Percentiles rank a stretch among this genome's conserved stretches.
Conservation (phyloP, 2,329 filamentous ascomycete species). For the Venturiaceae sp. region DNA sequence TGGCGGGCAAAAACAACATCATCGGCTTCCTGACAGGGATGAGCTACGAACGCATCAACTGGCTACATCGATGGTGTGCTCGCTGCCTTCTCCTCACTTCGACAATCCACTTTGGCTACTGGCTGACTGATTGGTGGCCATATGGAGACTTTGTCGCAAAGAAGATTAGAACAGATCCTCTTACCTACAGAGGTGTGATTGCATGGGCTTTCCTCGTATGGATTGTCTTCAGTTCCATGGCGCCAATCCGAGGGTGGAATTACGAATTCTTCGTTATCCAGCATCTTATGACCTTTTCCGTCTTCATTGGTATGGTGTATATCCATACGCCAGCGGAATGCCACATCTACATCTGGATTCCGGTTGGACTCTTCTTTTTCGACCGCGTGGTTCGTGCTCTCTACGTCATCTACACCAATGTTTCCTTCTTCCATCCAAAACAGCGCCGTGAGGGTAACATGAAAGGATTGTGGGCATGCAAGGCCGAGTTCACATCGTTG, state of each 20-base stretch:
- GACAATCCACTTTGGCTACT: slow-evolving; percentile 61
- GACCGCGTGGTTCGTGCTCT: slow-evolving; percentile 46
- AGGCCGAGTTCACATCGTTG: slow-evolving; percentile 33
- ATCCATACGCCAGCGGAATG: slow-evolving; percentile 52
- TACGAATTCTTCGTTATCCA: slow-evolving; percentile 64
- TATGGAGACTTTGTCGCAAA: slow-evolving; percentile 49
- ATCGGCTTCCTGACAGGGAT: slow-evolving; percentile 53
- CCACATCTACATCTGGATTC: slow-evolving; percentile 55
- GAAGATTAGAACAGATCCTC: slow-evolving; percentile 51
- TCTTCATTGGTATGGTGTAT: slow-evolving; percentile 55
- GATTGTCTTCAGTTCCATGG: slow-evolving; percentile 53
- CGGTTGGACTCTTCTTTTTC: slow-evolving; percentile 51
- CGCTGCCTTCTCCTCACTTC: slow-evolving; percentile 59
- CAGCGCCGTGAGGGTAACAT: slow-evolving; percentile 17
- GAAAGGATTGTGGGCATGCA: slow-evolving; percentile 24
- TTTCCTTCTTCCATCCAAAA: slow-evolving; percentile 28
- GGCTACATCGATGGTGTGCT: slow-evolving; percentile 64
- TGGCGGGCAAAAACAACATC: slow-evolving; percentile 46
- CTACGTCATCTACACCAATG: slow-evolving; percentile 26
- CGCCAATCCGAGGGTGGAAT: slow-evolving; percentile 53
- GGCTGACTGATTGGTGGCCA: slow-evolving; percentile 53
- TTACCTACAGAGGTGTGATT: slow-evolving; percentile 57
- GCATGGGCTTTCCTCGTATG: slow-evolving; percentile 58
- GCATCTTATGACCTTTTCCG: slow-evolving; percentile 51
- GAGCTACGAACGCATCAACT: slow-evolving; percentile 61